phyloP scores from a whole-genome alignment of 768 basidiomycete species.

The Xerocomellus chrysenteron region DNA sequence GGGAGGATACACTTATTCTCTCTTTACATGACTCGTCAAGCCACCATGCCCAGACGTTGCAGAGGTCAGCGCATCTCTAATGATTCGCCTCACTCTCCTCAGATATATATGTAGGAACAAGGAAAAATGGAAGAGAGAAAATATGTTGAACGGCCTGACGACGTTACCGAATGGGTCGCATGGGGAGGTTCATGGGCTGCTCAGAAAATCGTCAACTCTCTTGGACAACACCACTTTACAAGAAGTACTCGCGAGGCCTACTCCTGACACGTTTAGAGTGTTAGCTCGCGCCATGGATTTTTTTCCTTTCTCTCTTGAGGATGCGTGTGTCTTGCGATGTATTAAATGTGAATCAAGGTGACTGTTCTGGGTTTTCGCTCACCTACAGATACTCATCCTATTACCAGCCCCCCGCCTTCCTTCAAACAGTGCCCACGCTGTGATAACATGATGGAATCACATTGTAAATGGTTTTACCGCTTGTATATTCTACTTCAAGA shows the following conservation, averaged over 20 bases:
- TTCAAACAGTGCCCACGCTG: slow-evolving; percentile 51
- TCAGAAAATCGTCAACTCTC: background rate
- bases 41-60: slow-evolving; percentile 20
- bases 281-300: slow-evolving; percentile 54
- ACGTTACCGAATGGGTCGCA: background rate
- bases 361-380: slow-evolving; percentile 12
- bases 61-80: slow-evolving; percentile 13
- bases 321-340: slow-evolving; percentile 52
- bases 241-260: slow-evolving; percentile 34
- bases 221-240: slow-evolving; percentile 32
- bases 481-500: slow-evolving; percentile 55
- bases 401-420: slow-evolving; percentile 42
- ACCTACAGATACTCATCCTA: background rate
- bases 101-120: slow-evolving; percentile 30
- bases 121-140: slow-evolving; percentile 31
- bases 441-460: slow-evolving; percentile 51
- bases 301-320: slow-evolving; percentile 48
- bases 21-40: slow-evolving; percentile 14
- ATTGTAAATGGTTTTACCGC: slow-evolving; percentile 47
- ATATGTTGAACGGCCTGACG: slow-evolving; percentile 4
- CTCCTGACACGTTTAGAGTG: slow-evolving; percentile 42
- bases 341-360: slow-evolving; percentile 52
- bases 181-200: slow-evolving; percentile 3
- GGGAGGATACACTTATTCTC: slow-evolving; percentile 26
- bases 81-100: background rate